phyloP scores from a whole-genome alignment of 2,329 filamentous ascomycete genomes.

The Coniochaeta sp. region DNA sequence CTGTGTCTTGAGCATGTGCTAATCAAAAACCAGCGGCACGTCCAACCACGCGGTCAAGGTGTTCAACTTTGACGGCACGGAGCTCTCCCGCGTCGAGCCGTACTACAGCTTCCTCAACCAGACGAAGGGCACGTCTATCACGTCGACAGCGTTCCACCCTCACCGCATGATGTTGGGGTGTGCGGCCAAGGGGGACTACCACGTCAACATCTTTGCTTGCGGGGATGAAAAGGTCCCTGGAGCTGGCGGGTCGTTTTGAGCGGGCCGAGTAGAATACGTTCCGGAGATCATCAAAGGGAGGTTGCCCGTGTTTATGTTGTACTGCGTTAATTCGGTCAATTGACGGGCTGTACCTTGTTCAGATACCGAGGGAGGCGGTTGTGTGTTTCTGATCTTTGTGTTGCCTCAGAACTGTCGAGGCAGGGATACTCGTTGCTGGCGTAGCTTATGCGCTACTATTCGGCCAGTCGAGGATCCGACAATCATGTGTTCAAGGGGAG shows the following conservation, averaged over 20 bases:
- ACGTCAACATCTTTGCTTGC: conserved; percentile 83
- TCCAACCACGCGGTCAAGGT: conserved; percentile 84
- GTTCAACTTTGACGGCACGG: conserved; percentile 78
- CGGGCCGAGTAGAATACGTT: background rate
- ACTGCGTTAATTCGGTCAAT: background rate
- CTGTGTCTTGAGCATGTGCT: conserved; percentile 18
- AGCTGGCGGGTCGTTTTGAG: background rate
- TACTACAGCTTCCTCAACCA: conserved; percentile 84
- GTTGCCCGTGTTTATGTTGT: background rate
- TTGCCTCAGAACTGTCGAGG: background rate
- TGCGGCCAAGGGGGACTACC: conserved; percentile 77
- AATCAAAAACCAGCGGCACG: conserved; percentile 65
- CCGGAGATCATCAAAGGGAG: no score
- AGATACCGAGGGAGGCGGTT: background rate
- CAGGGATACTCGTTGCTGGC: background rate
- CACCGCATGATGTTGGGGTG: conserved; percentile 88
- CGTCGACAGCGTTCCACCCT: conserved; percentile 88
- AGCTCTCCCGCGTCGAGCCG: conserved; percentile 79
- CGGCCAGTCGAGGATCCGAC: no score
- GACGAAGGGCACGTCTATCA: conserved; percentile 73
- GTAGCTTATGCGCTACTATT: background rate
- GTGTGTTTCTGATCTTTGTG: no score
- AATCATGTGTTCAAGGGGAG: no score
- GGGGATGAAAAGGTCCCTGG: conserved; percentile 33
- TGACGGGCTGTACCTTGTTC: background rate